Percentiles rank a stretch among this genome's conserved stretches.
Evolutionary conservation across 169 alveolate genomes (phyloP).

Genomic region (Eimeria nieschulzi): DNA sequence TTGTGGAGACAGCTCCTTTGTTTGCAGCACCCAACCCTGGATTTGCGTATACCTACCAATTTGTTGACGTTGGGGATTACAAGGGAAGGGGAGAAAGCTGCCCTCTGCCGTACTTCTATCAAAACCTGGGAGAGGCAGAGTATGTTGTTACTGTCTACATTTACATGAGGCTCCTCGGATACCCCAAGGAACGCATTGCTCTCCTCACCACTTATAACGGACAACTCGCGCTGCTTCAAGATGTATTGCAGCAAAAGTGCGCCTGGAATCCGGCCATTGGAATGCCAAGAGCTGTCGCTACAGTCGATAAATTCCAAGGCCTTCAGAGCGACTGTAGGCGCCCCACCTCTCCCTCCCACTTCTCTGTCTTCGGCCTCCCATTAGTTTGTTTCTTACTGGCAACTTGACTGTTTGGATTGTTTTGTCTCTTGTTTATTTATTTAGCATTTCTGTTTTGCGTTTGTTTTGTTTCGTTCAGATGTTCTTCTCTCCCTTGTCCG

Average conservation of each 20-base stretch:
- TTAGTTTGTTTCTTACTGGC: background rate
- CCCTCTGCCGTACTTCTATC: slow-evolving; percentile 92
- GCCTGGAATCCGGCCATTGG: slow-evolving; percentile 86
- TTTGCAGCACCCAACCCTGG: slow-evolving; percentile 79
- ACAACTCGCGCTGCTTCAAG: slow-evolving; percentile 91
- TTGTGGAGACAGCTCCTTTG: slow-evolving; percentile 71
- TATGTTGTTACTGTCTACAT: slow-evolving; percentile 91
- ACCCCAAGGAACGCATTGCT: slow-evolving; percentile 86
- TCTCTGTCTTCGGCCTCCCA: background rate
- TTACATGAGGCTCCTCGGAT: slow-evolving; percentile 93
- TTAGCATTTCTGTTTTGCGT: background rate
- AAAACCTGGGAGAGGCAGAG: slow-evolving; percentile 95
- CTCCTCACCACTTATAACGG: slow-evolving; percentile 94
- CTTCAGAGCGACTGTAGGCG: slow-evolving; percentile 88
- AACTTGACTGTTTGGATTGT: background rate
- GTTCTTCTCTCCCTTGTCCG: slow-evolving; percentile 92
- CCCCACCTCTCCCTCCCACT: background rate
- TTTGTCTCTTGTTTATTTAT: background rate
- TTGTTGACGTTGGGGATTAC: slow-evolving; percentile 85
- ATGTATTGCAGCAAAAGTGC: slow-evolving; percentile 83
- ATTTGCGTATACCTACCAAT: slow-evolving; percentile 84
- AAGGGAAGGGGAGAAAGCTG: slow-evolving; percentile 88
- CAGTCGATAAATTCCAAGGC: slow-evolving; percentile 93
- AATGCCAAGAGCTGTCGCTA: slow-evolving; percentile 83
- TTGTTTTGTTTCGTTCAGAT: slow-evolving; percentile 54